Evolutionary conservation across 1,284 basidiomycete genomes (phyloP), one percentile per base, ranked within the genome.

Genomic region (Pseudozyma sp.): DNA sequence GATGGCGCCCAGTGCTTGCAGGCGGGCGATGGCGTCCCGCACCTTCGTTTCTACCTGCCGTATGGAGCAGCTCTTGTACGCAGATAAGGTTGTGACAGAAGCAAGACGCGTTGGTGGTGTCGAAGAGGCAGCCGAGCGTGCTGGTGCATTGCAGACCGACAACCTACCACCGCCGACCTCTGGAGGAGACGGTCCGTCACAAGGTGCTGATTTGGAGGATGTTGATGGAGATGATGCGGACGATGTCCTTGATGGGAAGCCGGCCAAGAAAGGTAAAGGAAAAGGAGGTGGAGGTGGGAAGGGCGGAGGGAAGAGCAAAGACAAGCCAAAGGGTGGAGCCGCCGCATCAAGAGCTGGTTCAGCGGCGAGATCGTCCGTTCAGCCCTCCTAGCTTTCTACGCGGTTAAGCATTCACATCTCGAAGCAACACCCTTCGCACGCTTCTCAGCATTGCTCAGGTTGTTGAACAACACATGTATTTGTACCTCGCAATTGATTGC

Each of bases 41-140:
- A n/a, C n/a, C n/a, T n/a, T n/a, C n/a, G n/a, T n/a, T n/a, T n/a
- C n/a, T n/a, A n/a, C n/a, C n/a, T n/a, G n/a, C n/a, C n/a, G n/a
- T n/a, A n/a, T n/a, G n/a, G n/a, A n/a, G n/a, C 82, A 84, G 72
- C 70, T 84, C 18, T 52, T 84, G n/a, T 84, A 82, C 45, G 70
- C 82, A 3, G 83, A 84, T 54, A 81, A 79, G 53, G 77, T 81
- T 50, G 82, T 84, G 49, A 80, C 70, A 14, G 79, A 81, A 53
- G 82, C 83, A 9, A 76, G 78, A 35, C 73, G 78, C 34, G 78
- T 79, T 0, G 79, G 79, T 13, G 79, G 79, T 54, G 76, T 81
- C 12, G 79, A 81, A 56, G 77, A 81, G 36, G 79, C 78, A 1
- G 79, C 79, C 18, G 75, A 77, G 52, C 74, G 68, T 13, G 74